phyloP scores from a whole-genome alignment of 495 filamentous ascomycete species.

The Aspergillus nidulans region DNA sequence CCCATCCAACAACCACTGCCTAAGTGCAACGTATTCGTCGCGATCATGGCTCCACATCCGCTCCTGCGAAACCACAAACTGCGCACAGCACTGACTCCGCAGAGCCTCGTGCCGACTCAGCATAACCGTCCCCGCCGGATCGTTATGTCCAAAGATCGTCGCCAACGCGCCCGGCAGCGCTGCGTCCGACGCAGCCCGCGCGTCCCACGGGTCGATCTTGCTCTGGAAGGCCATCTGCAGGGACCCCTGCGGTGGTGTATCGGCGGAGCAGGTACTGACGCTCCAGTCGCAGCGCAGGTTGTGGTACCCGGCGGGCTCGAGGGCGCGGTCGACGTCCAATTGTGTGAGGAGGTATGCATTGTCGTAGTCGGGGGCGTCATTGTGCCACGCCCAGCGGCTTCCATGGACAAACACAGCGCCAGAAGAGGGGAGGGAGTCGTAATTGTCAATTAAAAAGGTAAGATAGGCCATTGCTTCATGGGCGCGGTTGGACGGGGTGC shows the following conservation, averaged over 20 bases:
- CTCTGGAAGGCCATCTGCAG: slow-evolving; percentile 36
- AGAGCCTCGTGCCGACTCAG: slow-evolving; percentile 32
- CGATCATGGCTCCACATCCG: slow-evolving; percentile 32
- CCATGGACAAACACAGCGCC: slow-evolving; percentile 45
- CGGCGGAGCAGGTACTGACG: slow-evolving; percentile 30
- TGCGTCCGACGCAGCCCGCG: slow-evolving; percentile 35
- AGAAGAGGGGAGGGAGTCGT: slow-evolving; percentile 49
- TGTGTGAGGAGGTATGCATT: slow-evolving; percentile 32
- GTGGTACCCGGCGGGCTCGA: slow-evolving; percentile 35
- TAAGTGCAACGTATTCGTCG: slow-evolving; percentile 37
- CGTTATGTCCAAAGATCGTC: slow-evolving; percentile 26
- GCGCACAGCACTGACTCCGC: slow-evolving; percentile 43
- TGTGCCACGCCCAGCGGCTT: slow-evolving; percentile 43
- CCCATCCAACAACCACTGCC: slow-evolving; percentile 43
- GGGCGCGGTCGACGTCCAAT: slow-evolving; percentile 30
- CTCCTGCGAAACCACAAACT: slow-evolving; percentile 37
- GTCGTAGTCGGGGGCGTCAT: slow-evolving; percentile 39
- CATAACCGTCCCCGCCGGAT: background rate
- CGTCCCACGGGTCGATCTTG: slow-evolving; percentile 34
- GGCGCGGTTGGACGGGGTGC: slow-evolving; percentile 60
- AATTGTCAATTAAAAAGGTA: slow-evolving; percentile 64
- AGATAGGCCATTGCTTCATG: slow-evolving; percentile 67
- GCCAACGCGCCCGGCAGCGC: slow-evolving; percentile 28
- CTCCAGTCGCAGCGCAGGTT: slow-evolving; percentile 48
- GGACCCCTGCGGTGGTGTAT: slow-evolving; percentile 31